Base-by-base conservation (phyloP, 169 alveolate genomes). In the Toxoplasma gondii region DNA sequence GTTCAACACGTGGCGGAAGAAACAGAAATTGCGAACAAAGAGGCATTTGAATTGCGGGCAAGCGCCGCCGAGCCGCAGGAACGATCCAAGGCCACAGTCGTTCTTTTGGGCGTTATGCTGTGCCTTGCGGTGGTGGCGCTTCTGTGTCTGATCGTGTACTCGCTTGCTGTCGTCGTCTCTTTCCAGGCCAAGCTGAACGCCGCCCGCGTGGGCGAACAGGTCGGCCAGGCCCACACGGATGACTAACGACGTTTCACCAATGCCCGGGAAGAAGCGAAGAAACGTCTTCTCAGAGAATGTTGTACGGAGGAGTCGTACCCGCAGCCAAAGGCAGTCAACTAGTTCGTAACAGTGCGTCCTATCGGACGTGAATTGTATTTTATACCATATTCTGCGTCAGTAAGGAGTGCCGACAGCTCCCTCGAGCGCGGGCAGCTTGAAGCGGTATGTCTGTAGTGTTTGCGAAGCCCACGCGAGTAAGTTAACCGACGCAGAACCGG, bases 181-280 rank as follows among this genome's bases (percentile, higher is more conserved):
- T 78, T 78, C 44, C 86, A 78, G 49, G 12, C 86, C 27, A 78
- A 78, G 86, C 19, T 78, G 39, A 78, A 78, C 22, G 86, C 86
- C 12, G 86, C 86, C 24, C 86, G 86, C 2, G n/a, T 78, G 86
- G 86, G 86, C 9, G 86, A 78, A n/a, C 86, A 78, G 86, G n/a
- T 45, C 44, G 86, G 86, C 27, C 86, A 78, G 86, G 86, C 86
- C 19, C 86, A 78, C 86, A 78, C n/a, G 22, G 86, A 78, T 9
- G 86, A 78, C 86, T 64, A 64, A 64, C 24, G 22, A 4, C 9
- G 58, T 49, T 4, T 49, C 12, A 4, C 4, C n/a, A n/a, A n/a
- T n/a, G 58, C 58, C 22, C 58, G 58, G 58, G 12, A 4, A 49
- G 58, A 49, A 49, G 58, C 22, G 58, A 49, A 49, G 58, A 49